Evolutionary conservation across 805 yeast genomes (phyloP), one percentile per base, ranked within the genome.

Genomic region (Saccharomycopsis schoenii): DNA sequence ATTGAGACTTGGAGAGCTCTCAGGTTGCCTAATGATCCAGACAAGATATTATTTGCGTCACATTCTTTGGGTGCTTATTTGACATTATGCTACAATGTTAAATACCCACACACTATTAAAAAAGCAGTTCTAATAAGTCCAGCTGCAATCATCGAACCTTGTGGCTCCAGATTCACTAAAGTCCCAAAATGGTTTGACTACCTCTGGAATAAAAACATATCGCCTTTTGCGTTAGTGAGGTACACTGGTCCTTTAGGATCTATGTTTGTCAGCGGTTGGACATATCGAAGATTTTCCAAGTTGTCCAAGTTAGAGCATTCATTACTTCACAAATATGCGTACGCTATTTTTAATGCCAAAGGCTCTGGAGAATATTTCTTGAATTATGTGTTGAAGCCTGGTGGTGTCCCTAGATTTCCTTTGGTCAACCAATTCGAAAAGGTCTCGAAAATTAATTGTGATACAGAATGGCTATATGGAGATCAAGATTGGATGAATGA

Each of bases 301-400:
- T 73, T 89, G 50, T 68, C 76, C 1, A 64, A 71, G 6, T 62
- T 61, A 1, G 86, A 85, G 67, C 72, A 78, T 24, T 71, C 72
- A 24, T 75, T 82, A 5, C 74, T 93, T 65, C 98, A 94, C 69
- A 77, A 78, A 65, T 94, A 94, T 70, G 77, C 93, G 0, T 92
- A 93, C 72, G 82, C 85, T 3, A 89, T 92, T 12, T 94, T 94
- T 77, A 88, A 85, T 65, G 86, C 89, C 8, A 82, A 78, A 2
- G 99, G 99, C 0, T 88, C 96, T 0, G 98, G 98, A 6, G 99
- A 93, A 73, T 93, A 93, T 70, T 85, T 93, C 77, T 76, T 94
- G 65, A 88, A 89, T 66, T 88, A 86, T 68, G 76, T 91, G 19
- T 74, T 93, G 25, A 92, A 89, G 0, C 96, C 97, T 6, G 99